Conservation (phyloP, 2,329 filamentous ascomycete genomes). For the Phaeosphaeriaceae sp. region DNA sequence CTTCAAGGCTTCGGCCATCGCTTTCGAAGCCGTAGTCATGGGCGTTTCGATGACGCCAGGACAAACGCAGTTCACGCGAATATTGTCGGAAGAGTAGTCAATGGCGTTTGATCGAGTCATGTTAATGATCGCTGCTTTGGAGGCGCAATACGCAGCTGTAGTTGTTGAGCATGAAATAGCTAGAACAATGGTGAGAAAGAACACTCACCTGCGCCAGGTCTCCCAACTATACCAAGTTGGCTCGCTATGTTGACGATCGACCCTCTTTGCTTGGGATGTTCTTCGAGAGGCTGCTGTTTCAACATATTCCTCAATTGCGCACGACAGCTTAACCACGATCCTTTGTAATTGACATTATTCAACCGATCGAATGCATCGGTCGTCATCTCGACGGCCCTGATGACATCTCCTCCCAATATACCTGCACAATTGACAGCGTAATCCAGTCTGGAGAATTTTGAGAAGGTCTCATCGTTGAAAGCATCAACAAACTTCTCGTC, state of each 20-base stretch:
- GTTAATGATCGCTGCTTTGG: conserved; percentile 65
- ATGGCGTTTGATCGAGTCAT: conserved; percentile 65
- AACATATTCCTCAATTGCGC: conserved; percentile 61
- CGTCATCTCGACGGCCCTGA: conserved; percentile 56
- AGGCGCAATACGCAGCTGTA: conserved; percentile 63
- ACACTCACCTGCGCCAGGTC: conserved; percentile 33
- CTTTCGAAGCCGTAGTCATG: conserved; percentile 29
- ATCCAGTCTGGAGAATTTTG: conserved; percentile 58
- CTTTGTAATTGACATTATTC: conserved; percentile 64
- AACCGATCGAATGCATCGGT: conserved; percentile 60
- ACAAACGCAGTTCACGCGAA: conserved; percentile 67
- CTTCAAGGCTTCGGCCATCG: conserved; percentile 41
- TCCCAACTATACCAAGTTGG: conserved; percentile 55
- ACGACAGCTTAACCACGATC: conserved; percentile 63
- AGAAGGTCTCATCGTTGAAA: conserved; percentile 47
- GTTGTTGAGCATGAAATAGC: not conserved
- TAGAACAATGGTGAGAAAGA: not conserved
- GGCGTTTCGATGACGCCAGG: conserved; percentile 59
- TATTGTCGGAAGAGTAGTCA: conserved; percentile 58
- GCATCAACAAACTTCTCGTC: conserved; percentile 55
- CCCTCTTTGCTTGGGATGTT: conserved; percentile 44
- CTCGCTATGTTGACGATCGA: conserved; percentile 63
- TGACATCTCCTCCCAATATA: conserved; percentile 52
- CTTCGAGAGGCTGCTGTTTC: conserved; percentile 57
- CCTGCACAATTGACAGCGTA: conserved; percentile 65